Percentiles rank a stretch among this genome's conserved stretches.
phyloP scores from a whole-genome alignment of 371 early-diverging fungal genomes.

The Nosema granulosis region DNA sequence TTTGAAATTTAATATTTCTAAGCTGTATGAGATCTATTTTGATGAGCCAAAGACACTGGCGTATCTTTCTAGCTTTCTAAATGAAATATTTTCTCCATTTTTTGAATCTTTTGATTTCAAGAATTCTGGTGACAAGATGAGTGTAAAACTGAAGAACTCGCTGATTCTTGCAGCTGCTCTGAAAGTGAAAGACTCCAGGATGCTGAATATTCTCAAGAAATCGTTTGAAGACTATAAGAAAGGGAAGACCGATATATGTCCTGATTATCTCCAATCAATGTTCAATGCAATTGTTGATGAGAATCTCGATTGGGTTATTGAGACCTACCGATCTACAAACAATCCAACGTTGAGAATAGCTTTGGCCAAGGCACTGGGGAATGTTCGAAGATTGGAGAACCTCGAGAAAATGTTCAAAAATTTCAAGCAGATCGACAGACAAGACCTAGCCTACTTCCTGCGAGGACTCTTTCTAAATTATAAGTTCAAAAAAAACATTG shows the following conservation, averaged over 20 bases:
- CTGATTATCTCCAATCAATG: slow-evolving; percentile 10
- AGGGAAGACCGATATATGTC: neutral
- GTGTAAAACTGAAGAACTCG: neutral
- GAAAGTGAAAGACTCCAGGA: neutral
- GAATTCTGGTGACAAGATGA: neutral
- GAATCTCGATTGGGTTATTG: slow-evolving; percentile 13
- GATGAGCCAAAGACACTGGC: neutral
- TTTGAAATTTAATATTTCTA: neutral
- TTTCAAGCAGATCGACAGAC: neutral
- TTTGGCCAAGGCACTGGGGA: slow-evolving; percentile 14
- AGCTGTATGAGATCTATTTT: neutral
- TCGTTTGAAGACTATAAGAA: neutral
- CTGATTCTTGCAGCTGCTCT: neutral
- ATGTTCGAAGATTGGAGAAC: slow-evolving; percentile 6
- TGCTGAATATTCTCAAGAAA: neutral
- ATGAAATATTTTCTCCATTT: neutral
- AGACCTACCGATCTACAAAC: neutral
- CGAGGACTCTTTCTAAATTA: neutral
- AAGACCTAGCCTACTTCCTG: slow-evolving; percentile 15
- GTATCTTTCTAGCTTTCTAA: neutral
- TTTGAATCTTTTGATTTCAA: neutral
- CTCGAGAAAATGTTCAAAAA: neutral
- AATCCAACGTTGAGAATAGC: neutral
- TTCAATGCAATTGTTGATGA: slow-evolving; percentile 28
- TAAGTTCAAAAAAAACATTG: slow-evolving; percentile 1